These are phyloP conservation scores for Penicillium brevicompactum DNA, from an alignment of 2,329 filamentous ascomycete genomes.

Conservation along the genomic window DNA sequence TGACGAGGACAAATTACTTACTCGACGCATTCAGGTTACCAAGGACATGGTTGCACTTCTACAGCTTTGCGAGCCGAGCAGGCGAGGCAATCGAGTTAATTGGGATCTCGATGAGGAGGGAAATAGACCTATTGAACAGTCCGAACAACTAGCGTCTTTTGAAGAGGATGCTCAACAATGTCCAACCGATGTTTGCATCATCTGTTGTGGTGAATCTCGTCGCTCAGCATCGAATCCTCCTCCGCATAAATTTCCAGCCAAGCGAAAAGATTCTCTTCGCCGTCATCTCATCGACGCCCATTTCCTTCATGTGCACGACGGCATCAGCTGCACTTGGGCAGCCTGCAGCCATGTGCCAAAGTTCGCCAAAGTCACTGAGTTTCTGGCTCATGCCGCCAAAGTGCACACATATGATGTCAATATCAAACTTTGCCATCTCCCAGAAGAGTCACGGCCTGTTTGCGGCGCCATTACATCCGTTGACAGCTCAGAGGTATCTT, in stretches of 20 bases:
- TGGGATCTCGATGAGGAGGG: constrained; percentile 19
- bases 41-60: constrained; percentile 31
- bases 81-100: constrained; percentile 26
- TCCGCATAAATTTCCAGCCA: constrained; percentile 26
- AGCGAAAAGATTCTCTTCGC: constrained; percentile 24
- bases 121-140: constrained; percentile 9
- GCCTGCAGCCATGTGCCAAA: constrained; percentile 12
- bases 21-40: constrained; percentile 29
- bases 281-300: constrained; percentile 25
- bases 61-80: constrained; percentile 26
- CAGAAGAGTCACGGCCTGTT: background rate
- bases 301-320: constrained; percentile 14
- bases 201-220: constrained; percentile 24
- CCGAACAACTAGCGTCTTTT: constrained; percentile 17
- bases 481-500: constrained; percentile 10
- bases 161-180: constrained; percentile 17
- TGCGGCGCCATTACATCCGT: too few relatives aligned
- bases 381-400: constrained; percentile 11
- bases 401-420: constrained; percentile 18
- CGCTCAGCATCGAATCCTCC: constrained; percentile 23
- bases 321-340: constrained; percentile 23
- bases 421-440: constrained; percentile 20
- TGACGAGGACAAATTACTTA: constrained; percentile 28
- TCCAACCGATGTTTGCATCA: constrained; percentile 27
- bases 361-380: constrained; percentile 19